phyloP scores from a whole-genome alignment of 2,329 filamentous ascomycete genomes.

The Colletotrichum orchidophilum region DNA sequence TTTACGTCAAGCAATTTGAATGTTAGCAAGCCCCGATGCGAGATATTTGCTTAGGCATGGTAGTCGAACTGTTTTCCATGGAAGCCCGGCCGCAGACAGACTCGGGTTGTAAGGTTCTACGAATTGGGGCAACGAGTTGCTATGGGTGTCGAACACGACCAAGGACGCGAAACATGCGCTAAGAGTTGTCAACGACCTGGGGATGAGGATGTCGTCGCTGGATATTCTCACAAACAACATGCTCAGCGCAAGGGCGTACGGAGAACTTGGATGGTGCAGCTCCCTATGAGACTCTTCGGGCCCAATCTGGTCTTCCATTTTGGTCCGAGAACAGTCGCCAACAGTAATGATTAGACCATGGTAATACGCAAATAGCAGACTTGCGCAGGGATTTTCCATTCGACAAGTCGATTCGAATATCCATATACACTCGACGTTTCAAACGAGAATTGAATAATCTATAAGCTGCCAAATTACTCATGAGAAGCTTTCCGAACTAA shows the following conservation, averaged over 20 bases:
- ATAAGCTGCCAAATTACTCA: too few species aligned
- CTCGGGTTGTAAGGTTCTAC: not conserved
- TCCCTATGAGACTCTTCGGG: slow-evolving; percentile 58
- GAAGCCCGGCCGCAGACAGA: not conserved
- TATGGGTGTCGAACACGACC: slow-evolving; percentile 53
- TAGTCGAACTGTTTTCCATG: not conserved
- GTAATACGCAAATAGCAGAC: too few species aligned
- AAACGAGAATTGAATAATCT: too few species aligned
- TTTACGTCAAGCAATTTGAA: not conserved
- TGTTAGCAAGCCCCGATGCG: not conserved
- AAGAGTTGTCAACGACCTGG: slow-evolving; percentile 49
- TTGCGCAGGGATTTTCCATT: too few species aligned
- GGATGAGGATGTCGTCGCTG: slow-evolving; percentile 51
- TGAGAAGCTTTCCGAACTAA: too few species aligned
- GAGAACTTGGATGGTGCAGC: slow-evolving; percentile 54
- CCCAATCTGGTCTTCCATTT: slow-evolving; percentile 54
- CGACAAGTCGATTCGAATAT: too few species aligned
- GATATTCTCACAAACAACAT: slow-evolving; percentile 31
- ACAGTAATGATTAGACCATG: not conserved
- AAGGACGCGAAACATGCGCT: slow-evolving; percentile 63
- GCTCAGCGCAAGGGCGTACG: slow-evolving; percentile 11
- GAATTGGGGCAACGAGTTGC: not conserved
- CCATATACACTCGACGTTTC: too few species aligned
- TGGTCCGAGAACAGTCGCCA: slow-evolving; percentile 44
- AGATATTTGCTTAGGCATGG: not conserved